Base-by-base conservation (phyloP, 2,329 filamentous ascomycete genomes). In the Epichloe sylvatica region DNA sequence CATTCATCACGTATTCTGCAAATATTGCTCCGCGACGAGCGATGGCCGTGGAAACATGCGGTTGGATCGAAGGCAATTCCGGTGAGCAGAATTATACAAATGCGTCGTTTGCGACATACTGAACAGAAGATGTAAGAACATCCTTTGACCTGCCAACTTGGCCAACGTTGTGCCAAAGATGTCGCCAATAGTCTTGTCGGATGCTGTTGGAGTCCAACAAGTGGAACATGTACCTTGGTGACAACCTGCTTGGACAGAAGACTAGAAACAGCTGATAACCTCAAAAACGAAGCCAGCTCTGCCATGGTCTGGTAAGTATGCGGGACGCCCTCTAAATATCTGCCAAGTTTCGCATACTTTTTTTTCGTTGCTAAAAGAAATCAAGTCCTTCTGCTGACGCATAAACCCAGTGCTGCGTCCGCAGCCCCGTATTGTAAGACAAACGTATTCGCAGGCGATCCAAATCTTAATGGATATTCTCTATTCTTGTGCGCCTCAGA, bases 401-500 rank as follows among this genome's bases (percentile, higher is more conserved):
- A 41, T 12, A 46, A 15, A 33, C 37, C 37, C 30, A 53, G 51
- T 46, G 49, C 49, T 34, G 51, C 42, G 11, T 51, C 49, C 12
- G 44, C 45, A 13, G 48, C 53, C 4, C 56, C 56, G 2, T 57
- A 55, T 40, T 59, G 56, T 48, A 56, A 59, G 49, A 59, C 57
- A 25, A 49, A 59, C 41, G 49, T 57, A 9, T 52, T 58, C 30
- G 45, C 45, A 2, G 49, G 45, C 2, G 53, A 54, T 46, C 12
- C 50, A 15, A 42, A 47, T 19, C 36, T 58, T 15, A 36, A 50
- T 12, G 51, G 54, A 25, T 57, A 51, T 33, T 59, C 57, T 43
- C 49, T 59, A 19, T 56, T 52, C 21, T 45, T 59, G 15, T 59
- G 57, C 46, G 55, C 47, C 21, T 51, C 54, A 2, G 52, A 58